Conservation (phyloP, 768 basidiomycete species). For the Cubamyces lactineus region DNA sequence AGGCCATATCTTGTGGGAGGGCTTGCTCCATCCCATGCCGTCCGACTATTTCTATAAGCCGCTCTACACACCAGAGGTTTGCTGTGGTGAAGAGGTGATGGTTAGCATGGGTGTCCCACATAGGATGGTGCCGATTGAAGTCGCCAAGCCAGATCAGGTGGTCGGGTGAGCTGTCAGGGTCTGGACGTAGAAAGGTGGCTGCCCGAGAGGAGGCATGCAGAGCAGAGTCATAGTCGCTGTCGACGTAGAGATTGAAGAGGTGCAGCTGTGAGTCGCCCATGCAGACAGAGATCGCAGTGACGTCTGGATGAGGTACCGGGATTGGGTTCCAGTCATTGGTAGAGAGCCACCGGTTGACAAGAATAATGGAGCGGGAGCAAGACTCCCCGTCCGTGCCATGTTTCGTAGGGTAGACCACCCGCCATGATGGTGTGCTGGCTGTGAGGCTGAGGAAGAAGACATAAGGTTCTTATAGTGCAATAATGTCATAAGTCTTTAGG, state of each 20-base stretch:
- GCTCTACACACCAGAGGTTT: slow-evolving; percentile 29
- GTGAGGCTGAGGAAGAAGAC: slow-evolving; percentile 31
- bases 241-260: slow-evolving; percentile 46
- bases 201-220: slow-evolving; percentile 16
- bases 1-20: slow-evolving; percentile 40
- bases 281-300: slow-evolving; percentile 34
- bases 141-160: slow-evolving; percentile 40
- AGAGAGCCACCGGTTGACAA: slow-evolving; percentile 17
- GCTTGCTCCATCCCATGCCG: slow-evolving; percentile 38
- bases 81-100: slow-evolving; percentile 40
- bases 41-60: slow-evolving; percentile 33
- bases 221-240: slow-evolving; percentile 32
- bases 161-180: neutral
- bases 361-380: slow-evolving; percentile 17
- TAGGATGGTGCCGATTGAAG: no score
- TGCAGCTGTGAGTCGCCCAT: slow-evolving; percentile 22
- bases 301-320: slow-evolving; percentile 27
- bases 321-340: slow-evolving; percentile 25
- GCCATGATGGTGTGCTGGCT: slow-evolving; percentile 18
- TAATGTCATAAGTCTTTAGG: slow-evolving; percentile 34
- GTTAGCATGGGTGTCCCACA: slow-evolving; percentile 42
- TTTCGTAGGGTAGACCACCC: slow-evolving; percentile 31
- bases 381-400: slow-evolving; percentile 18
- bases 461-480: slow-evolving; percentile 45
- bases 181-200: neutral